Evolutionary conservation across 345 rosid genomes (phyloP).

Genomic region (Gossypium thurberi): DNA sequence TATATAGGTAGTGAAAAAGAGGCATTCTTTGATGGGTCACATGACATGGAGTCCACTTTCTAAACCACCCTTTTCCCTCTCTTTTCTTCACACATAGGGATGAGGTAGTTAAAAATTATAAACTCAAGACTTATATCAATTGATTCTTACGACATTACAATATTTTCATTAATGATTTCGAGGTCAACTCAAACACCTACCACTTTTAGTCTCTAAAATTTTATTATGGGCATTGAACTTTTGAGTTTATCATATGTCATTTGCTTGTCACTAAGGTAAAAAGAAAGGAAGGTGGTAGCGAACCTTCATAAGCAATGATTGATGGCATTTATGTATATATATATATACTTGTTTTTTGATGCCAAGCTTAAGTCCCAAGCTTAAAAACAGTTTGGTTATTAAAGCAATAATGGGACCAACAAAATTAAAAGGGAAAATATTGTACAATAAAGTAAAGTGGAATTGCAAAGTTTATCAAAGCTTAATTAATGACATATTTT

Average conservation of each 20-base stretch:
- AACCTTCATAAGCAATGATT: constrained; percentile 16
- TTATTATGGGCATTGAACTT: constrained; percentile 6
- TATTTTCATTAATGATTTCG: not conserved
- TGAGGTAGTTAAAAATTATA: not conserved
- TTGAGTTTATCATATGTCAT: constrained; percentile 18
- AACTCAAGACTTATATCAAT: not conserved
- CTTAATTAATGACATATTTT: not conserved
- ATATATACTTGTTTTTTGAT: not conserved
- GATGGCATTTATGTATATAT: not conserved
- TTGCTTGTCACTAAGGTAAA: constrained; percentile 42
- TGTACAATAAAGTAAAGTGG: constrained; percentile 8
- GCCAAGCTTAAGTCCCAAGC: constrained; percentile 34
- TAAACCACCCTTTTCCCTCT: constrained; percentile 23
- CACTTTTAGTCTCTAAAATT: constrained; percentile 15
- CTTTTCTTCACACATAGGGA: constrained; percentile 27
- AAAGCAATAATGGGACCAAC: constrained; percentile 2
- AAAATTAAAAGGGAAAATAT: not conserved
- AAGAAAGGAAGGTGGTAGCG: constrained; percentile 18
- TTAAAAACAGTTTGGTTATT: constrained; percentile 13
- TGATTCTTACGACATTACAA: not conserved
- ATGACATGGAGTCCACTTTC: constrained; percentile 39
- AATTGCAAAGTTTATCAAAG: not conserved
- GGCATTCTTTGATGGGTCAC: constrained; percentile 19
- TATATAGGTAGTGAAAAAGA: constrained; percentile 18
- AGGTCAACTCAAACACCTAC: constrained; percentile 27